phyloP scores from a whole-genome alignment of 2,329 filamentous ascomycete genomes.

The Aspergillus aculeatus region DNA sequence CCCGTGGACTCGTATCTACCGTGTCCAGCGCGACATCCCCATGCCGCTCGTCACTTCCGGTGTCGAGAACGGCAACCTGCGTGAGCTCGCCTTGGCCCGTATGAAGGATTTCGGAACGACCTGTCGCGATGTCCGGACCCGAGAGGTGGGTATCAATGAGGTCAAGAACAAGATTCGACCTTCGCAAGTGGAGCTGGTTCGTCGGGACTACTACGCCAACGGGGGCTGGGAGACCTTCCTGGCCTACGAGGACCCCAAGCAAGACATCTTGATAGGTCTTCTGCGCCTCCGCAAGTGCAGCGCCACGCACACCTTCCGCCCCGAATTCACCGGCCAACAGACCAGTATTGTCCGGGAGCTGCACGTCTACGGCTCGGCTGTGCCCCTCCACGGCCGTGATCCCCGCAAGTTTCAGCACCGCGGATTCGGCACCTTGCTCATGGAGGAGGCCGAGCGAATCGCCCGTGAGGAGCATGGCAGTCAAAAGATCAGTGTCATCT shows the following conservation, averaged over 20 bases:
- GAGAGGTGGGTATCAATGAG: slow-evolving; percentile 97
- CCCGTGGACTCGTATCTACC: slow-evolving; percentile 97
- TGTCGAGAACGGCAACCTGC: slow-evolving; percentile 94
- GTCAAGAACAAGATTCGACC: slow-evolving; percentile 98
- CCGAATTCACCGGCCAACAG: slow-evolving; percentile 80
- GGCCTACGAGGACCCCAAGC: slow-evolving; percentile 96
- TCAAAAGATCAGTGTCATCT: slow-evolving; percentile 92
- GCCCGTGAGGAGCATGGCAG: slow-evolving; percentile 92
- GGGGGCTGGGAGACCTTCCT: slow-evolving; percentile 98
- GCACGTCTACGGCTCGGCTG: slow-evolving; percentile 94
- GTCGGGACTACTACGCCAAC: slow-evolving; percentile 91
- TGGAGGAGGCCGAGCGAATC: slow-evolving; percentile 97
- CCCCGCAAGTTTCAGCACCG: slow-evolving; percentile 98
- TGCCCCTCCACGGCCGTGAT: slow-evolving; percentile 94
- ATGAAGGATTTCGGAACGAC: slow-evolving; percentile 99
- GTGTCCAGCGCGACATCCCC: slow-evolving; percentile 97
- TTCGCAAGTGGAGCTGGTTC: slow-evolving; percentile 91
- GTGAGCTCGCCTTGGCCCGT: slow-evolving; percentile 87
- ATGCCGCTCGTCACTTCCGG: slow-evolving; percentile 99
- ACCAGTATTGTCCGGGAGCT: slow-evolving; percentile 91
- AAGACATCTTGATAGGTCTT: slow-evolving; percentile 92
- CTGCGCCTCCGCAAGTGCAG: slow-evolving; percentile 88
- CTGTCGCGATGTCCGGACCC: slow-evolving; percentile 91
- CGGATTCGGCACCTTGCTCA: slow-evolving; percentile 90
- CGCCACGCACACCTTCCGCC: slow-evolving; percentile 84